Evolutionary conservation across 306 rosid genomes (phyloP).

Genomic region (Fragaria nilgerrensis): DNA sequence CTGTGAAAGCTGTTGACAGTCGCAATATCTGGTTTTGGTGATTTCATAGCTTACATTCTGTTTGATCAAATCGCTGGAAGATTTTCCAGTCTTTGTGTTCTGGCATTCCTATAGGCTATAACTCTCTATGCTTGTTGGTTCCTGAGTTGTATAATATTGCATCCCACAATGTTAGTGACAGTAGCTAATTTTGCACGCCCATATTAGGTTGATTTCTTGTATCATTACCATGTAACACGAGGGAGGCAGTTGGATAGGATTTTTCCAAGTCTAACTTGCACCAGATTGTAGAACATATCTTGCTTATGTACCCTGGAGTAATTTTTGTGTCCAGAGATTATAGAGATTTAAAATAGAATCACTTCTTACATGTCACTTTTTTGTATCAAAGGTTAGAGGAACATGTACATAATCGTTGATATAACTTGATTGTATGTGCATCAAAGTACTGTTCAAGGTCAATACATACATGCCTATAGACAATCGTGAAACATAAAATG

Average conservation of each 20-base stretch:
- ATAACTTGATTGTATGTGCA: no score
- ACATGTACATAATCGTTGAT: no score
- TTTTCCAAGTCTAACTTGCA: background rate
- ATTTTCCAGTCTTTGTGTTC: constrained; percentile 27
- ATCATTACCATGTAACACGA: constrained; percentile 35
- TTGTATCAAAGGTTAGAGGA: no score
- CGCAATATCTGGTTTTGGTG: constrained; percentile 90
- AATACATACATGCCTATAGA: no score
- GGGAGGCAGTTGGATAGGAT: constrained; percentile 32
- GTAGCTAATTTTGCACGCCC: constrained; percentile 30
- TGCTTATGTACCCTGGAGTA: background rate
- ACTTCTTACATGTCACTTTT: background rate
- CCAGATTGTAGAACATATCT: constrained; percentile 22
- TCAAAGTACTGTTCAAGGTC: no score
- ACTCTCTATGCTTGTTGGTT: constrained; percentile 24
- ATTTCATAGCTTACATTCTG: constrained; percentile 13
- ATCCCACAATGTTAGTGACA: constrained; percentile 23
- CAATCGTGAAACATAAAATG: no score
- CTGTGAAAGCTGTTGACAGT: constrained; percentile 85
- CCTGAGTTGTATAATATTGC: constrained; percentile 39
- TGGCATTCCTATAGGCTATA: constrained; percentile 12
- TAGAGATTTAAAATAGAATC: background rate
- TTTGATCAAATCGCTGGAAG: background rate
- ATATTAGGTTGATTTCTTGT: constrained; percentile 46
- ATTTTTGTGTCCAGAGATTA: background rate